A percentile compares a stretch with the other conserved stretches of the same genome.
Evolutionary conservation across 2,329 filamentous ascomycete species (phyloP).

Genomic region (Bipolaris sorokiniana): DNA sequence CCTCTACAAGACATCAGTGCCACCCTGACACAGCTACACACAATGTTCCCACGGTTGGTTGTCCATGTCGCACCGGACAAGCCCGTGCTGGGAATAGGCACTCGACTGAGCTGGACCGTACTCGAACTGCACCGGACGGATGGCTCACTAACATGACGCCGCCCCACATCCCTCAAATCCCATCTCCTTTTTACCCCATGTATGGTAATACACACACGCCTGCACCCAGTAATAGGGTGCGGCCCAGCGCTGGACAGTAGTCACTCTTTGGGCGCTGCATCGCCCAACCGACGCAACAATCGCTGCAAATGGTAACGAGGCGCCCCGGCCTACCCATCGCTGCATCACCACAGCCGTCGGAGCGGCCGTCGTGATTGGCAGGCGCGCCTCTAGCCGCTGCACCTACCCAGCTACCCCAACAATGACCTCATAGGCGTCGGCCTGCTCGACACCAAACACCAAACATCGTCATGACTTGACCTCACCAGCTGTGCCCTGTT

Average conservation of each 20-base stretch:
- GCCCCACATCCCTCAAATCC: slow-evolving; percentile 12
- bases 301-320: slow-evolving; percentile 24
- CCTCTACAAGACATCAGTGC: background rate
- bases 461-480: slow-evolving; percentile 24
- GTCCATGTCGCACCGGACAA: background rate
- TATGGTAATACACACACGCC: background rate
- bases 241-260: background rate
- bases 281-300: slow-evolving; percentile 1
- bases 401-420: slow-evolving; percentile 14
- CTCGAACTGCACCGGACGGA: background rate
- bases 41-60: background rate
- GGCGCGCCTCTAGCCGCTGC: slow-evolving; percentile 24
- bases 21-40: background rate
- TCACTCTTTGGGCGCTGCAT: slow-evolving; percentile 1
- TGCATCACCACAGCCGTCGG: slow-evolving; percentile 6
- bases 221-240: too few species aligned
- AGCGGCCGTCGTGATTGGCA: slow-evolving; percentile 23
- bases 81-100: background rate
- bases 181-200: background rate
- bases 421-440: slow-evolving; percentile 25
- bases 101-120: background rate
- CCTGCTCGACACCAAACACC: slow-evolving; percentile 18
- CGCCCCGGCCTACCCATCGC: slow-evolving; percentile 16
- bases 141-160: slow-evolving; percentile 17
- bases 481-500: slow-evolving; percentile 33